Evolutionary conservation across 2,329 filamentous ascomycete genomes (phyloP).

Genomic region (Tolypocladium tundrense): DNA sequence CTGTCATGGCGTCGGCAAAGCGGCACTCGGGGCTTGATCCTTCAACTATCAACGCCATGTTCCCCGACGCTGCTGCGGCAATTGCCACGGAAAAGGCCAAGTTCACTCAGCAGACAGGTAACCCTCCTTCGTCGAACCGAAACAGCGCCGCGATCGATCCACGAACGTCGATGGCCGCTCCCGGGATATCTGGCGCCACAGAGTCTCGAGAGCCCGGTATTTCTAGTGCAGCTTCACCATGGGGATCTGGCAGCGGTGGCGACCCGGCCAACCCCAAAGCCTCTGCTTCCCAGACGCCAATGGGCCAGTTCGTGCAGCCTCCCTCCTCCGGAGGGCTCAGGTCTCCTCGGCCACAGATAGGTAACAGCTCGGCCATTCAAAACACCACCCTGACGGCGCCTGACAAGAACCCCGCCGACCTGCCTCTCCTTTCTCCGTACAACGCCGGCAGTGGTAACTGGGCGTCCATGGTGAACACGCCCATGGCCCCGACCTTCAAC

Average conservation of each 20-base stretch:
- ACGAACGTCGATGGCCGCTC: conserved; percentile 62
- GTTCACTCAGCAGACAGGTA: conserved; percentile 90
- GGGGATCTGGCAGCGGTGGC: conserved; percentile 48
- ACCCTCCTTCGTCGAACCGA: conserved; percentile 79
- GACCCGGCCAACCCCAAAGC: conserved; percentile 56
- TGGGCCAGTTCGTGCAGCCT: conserved; percentile 92
- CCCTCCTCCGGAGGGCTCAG: conserved; percentile 63
- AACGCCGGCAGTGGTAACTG: conserved; percentile 78
- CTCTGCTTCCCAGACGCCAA: conserved; percentile 66
- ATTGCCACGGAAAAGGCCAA: conserved; percentile 98
- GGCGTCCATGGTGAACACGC: conserved; percentile 98
- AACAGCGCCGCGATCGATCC: conserved; percentile 78
- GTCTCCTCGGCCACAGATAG: conserved; percentile 65
- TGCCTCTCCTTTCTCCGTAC: conserved; percentile 80
- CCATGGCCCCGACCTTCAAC: conserved; percentile 82
- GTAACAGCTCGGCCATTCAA: conserved; percentile 63
- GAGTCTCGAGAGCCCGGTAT: conserved; percentile 19
- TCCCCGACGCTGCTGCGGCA: conserved; percentile 94
- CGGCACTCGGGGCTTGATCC: conserved; percentile 90
- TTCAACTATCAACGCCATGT: conserved; percentile 96
- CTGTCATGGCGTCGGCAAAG: conserved; percentile 64
- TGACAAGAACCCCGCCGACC: conserved; percentile 57
- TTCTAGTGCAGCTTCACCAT: conserved; percentile 52
- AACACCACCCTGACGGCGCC: conserved; percentile 67
- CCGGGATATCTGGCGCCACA: conserved; percentile 56